These are phyloP conservation scores for Pichia sp. DNA, from an alignment of 1,139 yeast species.

Conservation along the genomic window DNA sequence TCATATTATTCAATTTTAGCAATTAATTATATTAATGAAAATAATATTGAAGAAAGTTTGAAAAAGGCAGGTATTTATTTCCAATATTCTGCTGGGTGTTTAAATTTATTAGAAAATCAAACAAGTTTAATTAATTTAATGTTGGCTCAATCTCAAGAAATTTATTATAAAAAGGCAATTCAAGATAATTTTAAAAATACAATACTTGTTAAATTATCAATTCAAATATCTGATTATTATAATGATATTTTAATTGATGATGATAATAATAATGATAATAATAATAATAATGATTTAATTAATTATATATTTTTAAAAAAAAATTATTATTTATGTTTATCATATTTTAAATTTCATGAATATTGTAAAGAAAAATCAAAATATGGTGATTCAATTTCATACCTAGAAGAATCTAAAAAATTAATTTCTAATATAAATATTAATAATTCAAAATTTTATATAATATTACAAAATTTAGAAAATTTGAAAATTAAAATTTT, in stretches of 20 bases:
- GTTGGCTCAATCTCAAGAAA: conserved; percentile 86
- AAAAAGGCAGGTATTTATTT: conserved; percentile 59
- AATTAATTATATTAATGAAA: neutral
- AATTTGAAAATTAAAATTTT: conserved; percentile 32
- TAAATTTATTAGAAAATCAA: conserved; percentile 24
- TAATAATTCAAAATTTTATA: neutral
- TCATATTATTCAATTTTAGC: conserved; percentile 38
- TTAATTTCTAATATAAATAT: conserved; percentile 26
- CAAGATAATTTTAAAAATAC: conserved; percentile 52
- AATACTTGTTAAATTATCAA: conserved; percentile 56
- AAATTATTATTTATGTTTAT: conserved; percentile 63
- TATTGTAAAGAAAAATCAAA: conserved; percentile 42
- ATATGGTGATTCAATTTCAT: conserved; percentile 68
- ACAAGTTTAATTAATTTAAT: conserved; percentile 37
- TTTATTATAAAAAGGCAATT: conserved; percentile 73
- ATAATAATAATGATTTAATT: conserved; percentile 42
- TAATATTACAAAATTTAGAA: conserved; percentile 18
- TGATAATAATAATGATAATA: too few species aligned
- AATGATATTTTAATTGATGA: conserved; percentile 37
- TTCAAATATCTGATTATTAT: conserved; percentile 57
- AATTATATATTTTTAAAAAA: conserved; percentile 51
- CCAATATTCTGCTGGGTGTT: conserved; percentile 69
- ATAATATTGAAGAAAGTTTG: conserved; percentile 30
- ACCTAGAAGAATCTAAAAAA: conserved; percentile 40
- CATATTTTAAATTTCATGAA: conserved; percentile 56